phyloP scores from a whole-genome alignment of 2,329 filamentous ascomycete genomes.

The Cladophialophora exuberans region DNA sequence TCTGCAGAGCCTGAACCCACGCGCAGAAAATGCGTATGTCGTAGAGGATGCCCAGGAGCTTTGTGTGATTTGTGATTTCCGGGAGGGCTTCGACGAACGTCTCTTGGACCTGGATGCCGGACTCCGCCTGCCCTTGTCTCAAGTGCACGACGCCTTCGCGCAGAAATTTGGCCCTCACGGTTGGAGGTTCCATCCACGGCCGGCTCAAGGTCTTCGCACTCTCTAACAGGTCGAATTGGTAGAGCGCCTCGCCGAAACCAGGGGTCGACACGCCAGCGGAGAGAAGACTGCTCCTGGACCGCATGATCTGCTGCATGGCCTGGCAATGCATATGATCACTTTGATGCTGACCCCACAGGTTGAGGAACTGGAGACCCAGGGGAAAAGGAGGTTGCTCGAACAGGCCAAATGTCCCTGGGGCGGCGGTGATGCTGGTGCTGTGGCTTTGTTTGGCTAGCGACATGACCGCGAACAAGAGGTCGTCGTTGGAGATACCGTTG shows the following conservation, averaged over 20 bases:
- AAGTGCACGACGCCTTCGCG: too few relatives aligned
- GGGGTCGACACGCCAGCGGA: neutral
- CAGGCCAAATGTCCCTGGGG: neutral
- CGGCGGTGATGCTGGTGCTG: neutral
- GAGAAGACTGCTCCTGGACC: neutral
- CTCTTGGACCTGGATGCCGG: neutral
- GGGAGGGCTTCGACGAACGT: neutral
- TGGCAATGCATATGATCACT: neutral
- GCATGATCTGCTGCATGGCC: neutral
- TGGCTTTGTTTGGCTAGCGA: neutral
- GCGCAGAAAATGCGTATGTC: neutral
- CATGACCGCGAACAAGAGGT: constrained; percentile 1
- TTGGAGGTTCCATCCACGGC: neutral
- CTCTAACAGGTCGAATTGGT: neutral
- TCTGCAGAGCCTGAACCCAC: neutral
- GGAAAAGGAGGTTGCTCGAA: neutral
- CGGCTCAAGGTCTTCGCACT: neutral
- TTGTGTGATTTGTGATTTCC: neutral
- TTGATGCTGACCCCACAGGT: neutral
- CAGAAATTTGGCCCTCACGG: neutral
- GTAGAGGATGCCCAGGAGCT: neutral
- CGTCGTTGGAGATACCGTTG: neutral
- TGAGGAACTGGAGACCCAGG: neutral
- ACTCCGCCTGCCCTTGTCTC: neutral
- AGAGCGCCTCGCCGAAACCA: constrained; percentile 1